Percentiles rank a stretch among this genome's conserved stretches.
Evolutionary conservation across 2,329 filamentous ascomycete species (phyloP).

Genomic region (Talaromyces sp.): DNA sequence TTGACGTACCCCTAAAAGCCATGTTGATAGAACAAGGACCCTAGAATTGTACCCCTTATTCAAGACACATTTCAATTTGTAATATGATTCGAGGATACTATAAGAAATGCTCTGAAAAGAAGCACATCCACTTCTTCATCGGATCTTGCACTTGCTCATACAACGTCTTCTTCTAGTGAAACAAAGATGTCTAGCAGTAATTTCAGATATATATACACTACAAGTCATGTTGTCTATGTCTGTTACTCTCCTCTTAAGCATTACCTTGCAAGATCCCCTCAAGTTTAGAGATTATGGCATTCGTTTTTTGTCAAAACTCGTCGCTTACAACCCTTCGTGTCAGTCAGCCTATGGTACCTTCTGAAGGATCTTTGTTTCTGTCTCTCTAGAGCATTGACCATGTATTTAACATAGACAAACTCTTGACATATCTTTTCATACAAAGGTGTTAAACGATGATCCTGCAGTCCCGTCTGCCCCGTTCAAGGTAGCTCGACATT

Average conservation of each 20-base stretch:
- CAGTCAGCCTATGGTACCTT: neutral
- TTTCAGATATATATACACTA: neutral
- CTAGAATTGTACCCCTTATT: neutral
- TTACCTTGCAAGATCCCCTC: neutral
- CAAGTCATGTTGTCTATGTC: neutral
- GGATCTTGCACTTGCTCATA: neutral
- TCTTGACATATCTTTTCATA: neutral
- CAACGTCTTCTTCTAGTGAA: neutral
- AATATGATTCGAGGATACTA: neutral
- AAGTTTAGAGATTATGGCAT: neutral
- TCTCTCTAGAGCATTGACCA: neutral
- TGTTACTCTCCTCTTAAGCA: neutral
- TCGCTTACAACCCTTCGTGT: neutral
- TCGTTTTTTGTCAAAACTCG: neutral
- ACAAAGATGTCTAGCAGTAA: neutral
- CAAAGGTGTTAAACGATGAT: neutral
- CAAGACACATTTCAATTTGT: neutral
- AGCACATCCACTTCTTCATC: neutral
- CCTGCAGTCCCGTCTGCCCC: neutral
- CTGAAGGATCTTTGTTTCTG: neutral
- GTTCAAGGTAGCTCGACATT: neutral
- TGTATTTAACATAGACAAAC: neutral
- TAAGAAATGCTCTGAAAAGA: neutral
- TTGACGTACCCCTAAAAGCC: neutral
- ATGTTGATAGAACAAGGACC: neutral